phyloP scores from a whole-genome alignment of 768 basidiomycete species.

The Boletellus emodensis region DNA sequence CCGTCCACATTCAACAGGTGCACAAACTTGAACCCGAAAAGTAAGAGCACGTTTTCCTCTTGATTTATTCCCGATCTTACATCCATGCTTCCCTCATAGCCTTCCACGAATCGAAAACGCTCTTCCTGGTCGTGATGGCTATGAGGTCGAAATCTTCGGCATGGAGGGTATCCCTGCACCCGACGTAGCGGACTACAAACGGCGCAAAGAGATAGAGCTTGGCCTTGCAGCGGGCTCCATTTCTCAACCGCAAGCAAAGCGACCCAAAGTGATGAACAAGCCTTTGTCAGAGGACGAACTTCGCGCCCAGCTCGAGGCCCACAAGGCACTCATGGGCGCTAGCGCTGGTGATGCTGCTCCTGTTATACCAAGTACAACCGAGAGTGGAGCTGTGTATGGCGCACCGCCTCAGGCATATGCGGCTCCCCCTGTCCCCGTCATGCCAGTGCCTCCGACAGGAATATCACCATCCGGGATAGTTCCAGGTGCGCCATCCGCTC shows the following conservation, averaged over 20 bases:
- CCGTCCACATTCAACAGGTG: constrained; percentile 97
- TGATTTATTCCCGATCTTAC: constrained; percentile 7
- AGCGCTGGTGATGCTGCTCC: constrained; percentile 33
- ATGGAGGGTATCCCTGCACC: constrained; percentile 98
- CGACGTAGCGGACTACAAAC: constrained; percentile 93
- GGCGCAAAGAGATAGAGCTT: constrained; percentile 90
- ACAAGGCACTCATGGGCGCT: constrained; percentile 87
- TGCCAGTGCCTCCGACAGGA: constrained; percentile 24
- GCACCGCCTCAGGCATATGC: constrained; percentile 73
- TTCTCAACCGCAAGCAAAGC: constrained; percentile 75
- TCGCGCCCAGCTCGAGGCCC: constrained; percentile 78
- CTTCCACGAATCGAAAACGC: constrained; percentile 94
- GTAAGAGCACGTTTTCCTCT: constrained; percentile 21
- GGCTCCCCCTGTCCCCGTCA: constrained; percentile 35
- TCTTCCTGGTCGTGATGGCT: constrained; percentile 92
- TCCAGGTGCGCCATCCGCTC: constrained; percentile 44
- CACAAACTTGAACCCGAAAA: constrained; percentile 97
- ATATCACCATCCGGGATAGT: constrained; percentile 37
- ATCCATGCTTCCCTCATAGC: constrained; percentile 31
- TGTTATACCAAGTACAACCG: constrained; percentile 35
- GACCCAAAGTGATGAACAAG: constrained; percentile 75
- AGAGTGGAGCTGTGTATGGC: constrained; percentile 57
- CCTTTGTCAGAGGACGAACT: constrained; percentile 81
- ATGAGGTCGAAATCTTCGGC: constrained; percentile 98
- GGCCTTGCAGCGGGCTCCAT: constrained; percentile 81